Evolutionary conservation across 2,329 filamentous ascomycete genomes (phyloP).

Genomic region (Sporothrix brasiliensis): DNA sequence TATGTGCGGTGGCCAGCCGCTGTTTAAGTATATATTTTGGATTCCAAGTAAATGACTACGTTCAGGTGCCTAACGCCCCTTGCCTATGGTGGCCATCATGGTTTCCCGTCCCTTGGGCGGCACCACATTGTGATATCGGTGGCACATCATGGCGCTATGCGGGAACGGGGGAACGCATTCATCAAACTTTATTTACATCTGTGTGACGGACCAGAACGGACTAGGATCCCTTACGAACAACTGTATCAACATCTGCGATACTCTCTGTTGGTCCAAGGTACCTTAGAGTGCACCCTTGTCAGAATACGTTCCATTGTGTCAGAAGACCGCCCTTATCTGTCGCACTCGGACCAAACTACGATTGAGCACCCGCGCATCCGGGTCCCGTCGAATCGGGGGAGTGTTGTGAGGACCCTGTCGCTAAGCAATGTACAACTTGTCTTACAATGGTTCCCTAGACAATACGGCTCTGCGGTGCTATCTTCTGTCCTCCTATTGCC

Average conservation of each 20-base stretch:
- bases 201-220: not conserved
- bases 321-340: not conserved
- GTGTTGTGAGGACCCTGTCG: not conserved
- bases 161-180: not conserved
- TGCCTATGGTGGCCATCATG: too few species aligned
- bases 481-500: not conserved
- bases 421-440: not conserved
- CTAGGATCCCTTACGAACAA: not conserved
- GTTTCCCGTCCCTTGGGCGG: not conserved
- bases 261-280: not conserved
- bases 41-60: not conserved
- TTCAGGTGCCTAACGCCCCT: not conserved
- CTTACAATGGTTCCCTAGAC: not conserved
- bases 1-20: not conserved
- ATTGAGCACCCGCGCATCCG: not conserved
- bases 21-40: not conserved
- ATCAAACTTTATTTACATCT: not conserved
- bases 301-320: not conserved
- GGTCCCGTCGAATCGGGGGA: not conserved
- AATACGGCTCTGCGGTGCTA: not conserved
- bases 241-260: not conserved
- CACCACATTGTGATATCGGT: not conserved
- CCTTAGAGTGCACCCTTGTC: not conserved
- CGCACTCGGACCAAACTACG: not conserved
- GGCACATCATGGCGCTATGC: constrained; percentile 1